Evolutionary conservation across 1,284 basidiomycete genomes (phyloP).

Genomic region (Fomitopsis palustris): DNA sequence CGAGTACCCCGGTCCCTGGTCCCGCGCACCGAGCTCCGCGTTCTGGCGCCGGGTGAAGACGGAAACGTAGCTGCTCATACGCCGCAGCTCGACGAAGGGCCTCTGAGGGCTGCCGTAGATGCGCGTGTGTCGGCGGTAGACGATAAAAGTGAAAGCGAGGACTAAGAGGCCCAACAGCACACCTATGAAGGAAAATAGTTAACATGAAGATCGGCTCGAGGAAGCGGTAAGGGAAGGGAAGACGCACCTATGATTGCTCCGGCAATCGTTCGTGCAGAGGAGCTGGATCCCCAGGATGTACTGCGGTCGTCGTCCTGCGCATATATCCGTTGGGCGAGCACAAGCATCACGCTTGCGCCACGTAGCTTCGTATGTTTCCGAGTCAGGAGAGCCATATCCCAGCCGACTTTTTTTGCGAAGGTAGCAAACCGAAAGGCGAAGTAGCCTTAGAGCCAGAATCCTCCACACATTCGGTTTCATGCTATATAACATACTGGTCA

Average conservation of each 20-base stretch:
- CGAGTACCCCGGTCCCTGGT: conserved; percentile 2
- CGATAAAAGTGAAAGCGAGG: background rate
- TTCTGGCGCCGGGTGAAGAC: background rate
- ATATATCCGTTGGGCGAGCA: background rate
- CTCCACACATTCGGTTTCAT: background rate
- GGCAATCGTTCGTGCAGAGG: background rate
- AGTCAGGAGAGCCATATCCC: background rate
- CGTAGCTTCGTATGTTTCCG: too few species aligned
- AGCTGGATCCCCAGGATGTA: background rate
- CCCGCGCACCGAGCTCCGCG: background rate
- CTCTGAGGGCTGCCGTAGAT: background rate
- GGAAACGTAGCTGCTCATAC: conserved; percentile 1
- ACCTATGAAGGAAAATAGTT: background rate
- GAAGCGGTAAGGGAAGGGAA: background rate
- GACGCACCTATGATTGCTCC: background rate
- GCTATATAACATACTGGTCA: background rate
- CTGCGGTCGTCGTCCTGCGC: background rate
- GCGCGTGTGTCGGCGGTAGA: background rate
- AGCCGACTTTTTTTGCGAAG: too few species aligned
- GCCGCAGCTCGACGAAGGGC: background rate
- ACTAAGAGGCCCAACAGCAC: background rate
- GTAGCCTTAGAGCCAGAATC: background rate
- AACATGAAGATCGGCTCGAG: too few species aligned
- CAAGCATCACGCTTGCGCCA: background rate
- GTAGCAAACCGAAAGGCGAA: too few species aligned